Base-by-base conservation (phyloP, 1,284 basidiomycete genomes). In the Sanghuangporus baumii region DNA sequence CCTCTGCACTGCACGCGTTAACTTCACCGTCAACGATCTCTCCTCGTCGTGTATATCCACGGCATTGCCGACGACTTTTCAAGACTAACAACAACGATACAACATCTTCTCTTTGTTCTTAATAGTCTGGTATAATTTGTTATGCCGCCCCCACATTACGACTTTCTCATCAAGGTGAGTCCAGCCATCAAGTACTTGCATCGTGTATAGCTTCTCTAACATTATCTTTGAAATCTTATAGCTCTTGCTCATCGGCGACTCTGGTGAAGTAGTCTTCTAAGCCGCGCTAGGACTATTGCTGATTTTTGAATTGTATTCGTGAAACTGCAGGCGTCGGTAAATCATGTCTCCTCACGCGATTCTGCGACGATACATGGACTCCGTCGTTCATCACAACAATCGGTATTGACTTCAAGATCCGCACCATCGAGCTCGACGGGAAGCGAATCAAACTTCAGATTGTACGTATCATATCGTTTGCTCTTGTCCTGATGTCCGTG, bases 281-380 rank as follows among this genome's bases (percentile, higher is more conserved):
- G 11, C 55, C 26, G n/a, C 52, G 41, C 34, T 55, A 50, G 11
- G 26, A 37, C 34, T 43, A 48, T 61, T 46, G 14, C 55, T 62
- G 40, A 62, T 51, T 50, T 54, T n/a, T 34, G 26, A 31, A 20
- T 59, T 26, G 16, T 46, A 18, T n/a, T 18, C 1, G 20, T 46
- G 43, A 46, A 46, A 46, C 47, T 16, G 7, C 67, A 95, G 93
- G 94, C 78, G 94, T 99, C 70, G 97, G 97, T 69, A 99, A 99
- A 81, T 99, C 96, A 57, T 99, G 97, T 82, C 84, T 99, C 16
- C 83, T 99, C 63, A 86, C 99, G 64, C 92, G 97, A 67, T 99
- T 99, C 87, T 99, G 96, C 76, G 97, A 99, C 79, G 97, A 99
- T 76, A 94, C 96, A 67, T 99, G 96, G 96, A 99, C 97, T 40